Base-by-base conservation (phyloP, 73 alveolate species). In the Blepharisma stoltei region DNA sequence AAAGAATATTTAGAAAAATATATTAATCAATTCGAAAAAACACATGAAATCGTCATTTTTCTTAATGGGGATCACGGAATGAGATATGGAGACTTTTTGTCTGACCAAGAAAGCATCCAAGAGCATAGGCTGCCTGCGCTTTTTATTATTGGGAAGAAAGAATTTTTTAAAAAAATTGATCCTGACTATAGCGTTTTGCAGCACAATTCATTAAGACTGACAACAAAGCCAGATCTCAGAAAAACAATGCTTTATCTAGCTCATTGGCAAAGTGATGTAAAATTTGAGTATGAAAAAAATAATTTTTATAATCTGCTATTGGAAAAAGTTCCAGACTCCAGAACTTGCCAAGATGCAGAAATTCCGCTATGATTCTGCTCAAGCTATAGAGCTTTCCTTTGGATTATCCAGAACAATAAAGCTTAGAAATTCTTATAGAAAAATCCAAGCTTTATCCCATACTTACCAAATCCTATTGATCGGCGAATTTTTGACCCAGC, bases 81-180 rank as follows among this genome's bases (percentile, higher is more conserved):
- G 73, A 60, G 73, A 60, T 60, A 60, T 25, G 73, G 73, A 14
- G 73, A 60, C 18, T 25, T 14, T 25, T 14, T 60, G 73, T 14
- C 46, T 25, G 45, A 60, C 37, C 11, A n/a, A 20, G 45, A n/a
- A 20, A 60, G 73, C 5, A 60, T 60, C 0, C 73, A 60, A 60
- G 73, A 60, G 23, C 45, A 60, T 38, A 14, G 73, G 37, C 73
- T 60, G 2, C 73, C 73, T 18, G 73, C 73, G 18, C 23, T 14
- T 25, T 60, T 60, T 25, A 52, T 20, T 14, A 60, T 60, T 9
- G 18, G 14, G 23, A 9, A 14, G 2, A 11, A 60, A 14, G 18
- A 25, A 14, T 60, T 25, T 14, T 20, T 60, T 25, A n/a, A 9
- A 8, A 14, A n/a, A 8, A n/a, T 14, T 8, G 49, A 18, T 18